Conservation (phyloP, 2,329 filamentous ascomycete species). For the Chaetomium sp. region DNA sequence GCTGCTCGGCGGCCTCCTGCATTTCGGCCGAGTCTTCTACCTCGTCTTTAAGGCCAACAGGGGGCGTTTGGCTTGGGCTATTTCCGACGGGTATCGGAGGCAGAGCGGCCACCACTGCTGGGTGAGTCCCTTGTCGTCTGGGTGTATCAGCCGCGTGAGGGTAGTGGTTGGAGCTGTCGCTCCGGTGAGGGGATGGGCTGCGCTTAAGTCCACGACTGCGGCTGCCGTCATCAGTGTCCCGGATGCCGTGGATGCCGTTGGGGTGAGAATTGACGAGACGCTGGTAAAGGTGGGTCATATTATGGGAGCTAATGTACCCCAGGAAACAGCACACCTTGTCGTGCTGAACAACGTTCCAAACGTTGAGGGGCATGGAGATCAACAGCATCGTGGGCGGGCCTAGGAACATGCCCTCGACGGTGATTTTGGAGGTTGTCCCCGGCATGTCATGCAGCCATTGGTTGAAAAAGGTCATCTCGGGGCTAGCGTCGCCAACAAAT, state of each 20-base stretch:
- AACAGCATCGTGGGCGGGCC: slow-evolving; percentile 60
- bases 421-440: slow-evolving; percentile 49
- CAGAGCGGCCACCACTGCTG: slow-evolving; percentile 1
- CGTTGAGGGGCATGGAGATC: slow-evolving; percentile 57
- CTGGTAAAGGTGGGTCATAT: slow-evolving; percentile 59
- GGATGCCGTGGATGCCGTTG: slow-evolving; percentile 37
- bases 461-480: slow-evolving; percentile 60
- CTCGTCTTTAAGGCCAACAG: slow-evolving; percentile 37
- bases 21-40: slow-evolving; percentile 62
- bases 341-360: slow-evolving; percentile 59
- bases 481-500: slow-evolving; percentile 58
- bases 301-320: slow-evolving; percentile 60
- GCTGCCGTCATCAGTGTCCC: slow-evolving; percentile 51
- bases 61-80: slow-evolving; percentile 27
- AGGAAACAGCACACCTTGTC: slow-evolving; percentile 62
- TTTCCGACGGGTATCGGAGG: slow-evolving; percentile 12
- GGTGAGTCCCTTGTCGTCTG: slow-evolving; percentile 16
- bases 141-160: slow-evolving; percentile 20
- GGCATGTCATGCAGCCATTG: slow-evolving; percentile 59
- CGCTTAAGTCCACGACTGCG: slow-evolving; percentile 32
- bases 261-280: slow-evolving; percentile 46
- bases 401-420: slow-evolving; percentile 62
- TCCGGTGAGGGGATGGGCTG: slow-evolving; percentile 26
- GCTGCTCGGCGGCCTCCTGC: slow-evolving; percentile 61
- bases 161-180: slow-evolving; percentile 18